Evolutionary conservation across 768 basidiomycete species (phyloP), one percentile per base, ranked within the genome.

Genomic region (Candolleomyces efflorescens): DNA sequence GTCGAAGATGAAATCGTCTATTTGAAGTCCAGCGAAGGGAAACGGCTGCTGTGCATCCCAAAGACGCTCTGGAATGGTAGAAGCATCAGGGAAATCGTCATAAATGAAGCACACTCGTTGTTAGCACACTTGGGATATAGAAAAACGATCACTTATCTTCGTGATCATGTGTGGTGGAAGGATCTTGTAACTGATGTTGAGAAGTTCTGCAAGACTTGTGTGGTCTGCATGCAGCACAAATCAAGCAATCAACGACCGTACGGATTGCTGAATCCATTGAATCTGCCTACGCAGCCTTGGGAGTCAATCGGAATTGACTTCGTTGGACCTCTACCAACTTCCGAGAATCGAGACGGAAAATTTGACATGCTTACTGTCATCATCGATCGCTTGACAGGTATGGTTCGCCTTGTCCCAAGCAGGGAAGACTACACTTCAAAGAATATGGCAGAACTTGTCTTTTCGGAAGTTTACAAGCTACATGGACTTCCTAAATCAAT

Each of bases 101-200:
- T 77, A 0, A 53, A 54, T 0, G 71, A 75, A 20, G 73, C 71
- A 0, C 76, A 77, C 32, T 71, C 67, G 0, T 12, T 77, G 0
- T 54, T 77, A 3, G 73, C 73, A 0, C 75, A 77, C 50, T 57
- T 77, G 0, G 69, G 76, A 3, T 12, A 57, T 0, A 22, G 22
- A 12, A 77, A 78, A 48, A 76, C 73, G 0, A 18, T 74, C 0
- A 26, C 50, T 0, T 71, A 69, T 24, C 56, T 74, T 0, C 47
- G 63, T 2, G 66, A 73, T 24, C 45, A 71, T 24, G 68, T 73
- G 7, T 77, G 75, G 74, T 77, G 76, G 76, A 70, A 69, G 23
- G 56, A 62, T 0, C 66, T 78, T 59, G 61, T 58, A 0, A 3
- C 22, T 0, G 73, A 77, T 32, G 51, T 67, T 0, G 22, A 56